A percentile compares a stretch with the other conserved stretches of the same genome.
Conservation (phyloP, 768 basidiomycete species). For the Boletus eberwhitei region DNA sequence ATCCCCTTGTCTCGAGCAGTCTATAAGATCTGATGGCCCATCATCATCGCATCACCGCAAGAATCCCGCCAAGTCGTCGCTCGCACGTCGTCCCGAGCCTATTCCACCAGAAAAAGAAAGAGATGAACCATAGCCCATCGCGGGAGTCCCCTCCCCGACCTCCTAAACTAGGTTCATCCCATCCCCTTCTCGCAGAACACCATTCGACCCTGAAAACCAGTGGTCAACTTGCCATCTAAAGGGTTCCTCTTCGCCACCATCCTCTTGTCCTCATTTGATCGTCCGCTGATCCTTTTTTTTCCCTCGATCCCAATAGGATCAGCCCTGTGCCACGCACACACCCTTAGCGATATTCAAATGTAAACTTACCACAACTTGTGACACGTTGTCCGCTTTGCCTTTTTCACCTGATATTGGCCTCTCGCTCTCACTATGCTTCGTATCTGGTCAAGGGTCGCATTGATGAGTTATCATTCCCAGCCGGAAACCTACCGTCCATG, state of each 20-base stretch:
- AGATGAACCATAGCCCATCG: background rate
- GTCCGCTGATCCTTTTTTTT: slow-evolving; percentile 9
- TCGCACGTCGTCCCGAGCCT: background rate
- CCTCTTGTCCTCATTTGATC: background rate
- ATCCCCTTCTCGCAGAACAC: background rate
- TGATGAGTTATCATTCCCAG: background rate
- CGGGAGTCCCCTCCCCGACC: background rate
- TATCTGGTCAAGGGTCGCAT: slow-evolving; percentile 4
- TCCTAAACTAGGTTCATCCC: background rate
- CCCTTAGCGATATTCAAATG: slow-evolving; percentile 8
- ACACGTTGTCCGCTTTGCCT: slow-evolving; percentile 15
- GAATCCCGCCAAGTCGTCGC: background rate
- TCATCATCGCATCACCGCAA: background rate
- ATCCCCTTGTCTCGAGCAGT: background rate
- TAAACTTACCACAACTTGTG: slow-evolving; percentile 1
- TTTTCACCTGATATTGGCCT: background rate
- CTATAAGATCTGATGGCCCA: slow-evolving; percentile 3
- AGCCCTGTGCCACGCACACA: background rate
- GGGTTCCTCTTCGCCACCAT: background rate
- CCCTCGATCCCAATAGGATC: background rate
- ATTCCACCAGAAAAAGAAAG: background rate
- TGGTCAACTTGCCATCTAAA: background rate
- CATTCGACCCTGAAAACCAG: background rate
- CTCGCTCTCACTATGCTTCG: background rate
- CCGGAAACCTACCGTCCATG: background rate